Evolutionary conservation across 768 basidiomycete species (phyloP).

Genomic region (Chalciporus chontae): DNA sequence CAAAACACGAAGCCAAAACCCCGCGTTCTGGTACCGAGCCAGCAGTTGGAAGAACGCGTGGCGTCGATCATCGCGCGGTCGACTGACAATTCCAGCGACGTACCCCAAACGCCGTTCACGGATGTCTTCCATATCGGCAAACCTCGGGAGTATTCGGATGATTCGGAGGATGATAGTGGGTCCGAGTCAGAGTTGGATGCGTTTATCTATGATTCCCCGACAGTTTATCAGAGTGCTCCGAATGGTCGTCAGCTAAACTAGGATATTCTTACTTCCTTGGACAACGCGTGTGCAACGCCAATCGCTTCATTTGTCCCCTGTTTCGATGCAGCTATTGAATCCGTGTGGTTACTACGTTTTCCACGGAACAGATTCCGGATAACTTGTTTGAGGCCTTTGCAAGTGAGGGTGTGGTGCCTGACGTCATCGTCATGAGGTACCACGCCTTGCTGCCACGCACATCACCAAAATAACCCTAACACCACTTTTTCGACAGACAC

Average conservation of each 20-base stretch:
- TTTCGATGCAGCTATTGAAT: too few relatives aligned
- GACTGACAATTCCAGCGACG: constrained; percentile 48
- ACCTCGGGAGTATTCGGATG: constrained; percentile 35
- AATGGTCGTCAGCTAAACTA: constrained; percentile 36
- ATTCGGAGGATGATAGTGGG: constrained; percentile 45
- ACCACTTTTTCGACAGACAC: constrained; percentile 3
- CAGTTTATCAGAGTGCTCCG: constrained; percentile 41
- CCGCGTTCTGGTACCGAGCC: constrained; percentile 46
- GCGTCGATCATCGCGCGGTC: constrained; percentile 83
- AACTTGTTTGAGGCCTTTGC: too few relatives aligned
- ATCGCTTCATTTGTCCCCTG: too few relatives aligned
- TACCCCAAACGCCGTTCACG: constrained; percentile 75
- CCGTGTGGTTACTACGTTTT: too few relatives aligned
- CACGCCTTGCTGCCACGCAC: constrained; percentile 7
- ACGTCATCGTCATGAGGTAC: constrained; percentile 14
- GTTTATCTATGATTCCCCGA: constrained; percentile 59
- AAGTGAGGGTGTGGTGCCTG: constrained; percentile 5
- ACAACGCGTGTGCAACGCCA: too few relatives aligned
- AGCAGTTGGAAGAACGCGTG: constrained; percentile 70
- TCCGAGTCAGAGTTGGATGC: constrained; percentile 44
- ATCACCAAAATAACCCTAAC: constrained; percentile 4
- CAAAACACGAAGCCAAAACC: constrained; percentile 40
- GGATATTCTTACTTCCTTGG: background rate
- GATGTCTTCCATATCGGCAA: constrained; percentile 67
- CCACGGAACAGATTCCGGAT: too few relatives aligned